A percentile compares a stretch with the other conserved stretches of the same genome.
These are phyloP conservation scores for Nakaseomyces kungkrabaensis DNA, from an alignment of 1,139 yeast species.

Conservation along the genomic window DNA sequence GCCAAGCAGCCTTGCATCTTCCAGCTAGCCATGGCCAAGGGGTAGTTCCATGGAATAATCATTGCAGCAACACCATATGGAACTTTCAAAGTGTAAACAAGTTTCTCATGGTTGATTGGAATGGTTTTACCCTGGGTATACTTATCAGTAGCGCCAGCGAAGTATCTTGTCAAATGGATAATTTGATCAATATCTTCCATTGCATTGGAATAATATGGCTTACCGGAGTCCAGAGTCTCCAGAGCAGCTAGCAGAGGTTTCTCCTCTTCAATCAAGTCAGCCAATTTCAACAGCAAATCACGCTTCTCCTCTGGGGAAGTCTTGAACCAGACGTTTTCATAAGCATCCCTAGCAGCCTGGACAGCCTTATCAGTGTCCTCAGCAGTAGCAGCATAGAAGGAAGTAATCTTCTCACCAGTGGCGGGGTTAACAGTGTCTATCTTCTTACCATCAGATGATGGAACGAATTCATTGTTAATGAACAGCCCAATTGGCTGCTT, in stretches of 20 bases:
- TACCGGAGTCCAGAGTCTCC: constrained; percentile 60
- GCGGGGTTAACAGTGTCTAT: constrained; percentile 55
- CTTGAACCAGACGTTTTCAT: constrained; percentile 42
- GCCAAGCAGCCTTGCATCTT: constrained; percentile 62
- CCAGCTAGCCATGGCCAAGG: constrained; percentile 63
- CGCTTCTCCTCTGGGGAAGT: constrained; percentile 42
- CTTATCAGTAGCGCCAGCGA: constrained; percentile 87
- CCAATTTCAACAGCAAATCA: constrained; percentile 39
- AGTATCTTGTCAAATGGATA: constrained; percentile 52
- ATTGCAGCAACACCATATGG: constrained; percentile 77
- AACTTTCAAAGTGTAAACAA: constrained; percentile 72
- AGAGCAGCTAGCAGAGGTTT: constrained; percentile 42
- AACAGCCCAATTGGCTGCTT: constrained; percentile 56
- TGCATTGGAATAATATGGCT: constrained; percentile 46
- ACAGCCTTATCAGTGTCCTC: constrained; percentile 75
- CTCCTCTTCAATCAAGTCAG: constrained; percentile 42
- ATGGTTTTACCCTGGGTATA: constrained; percentile 60
- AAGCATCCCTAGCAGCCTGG: constrained; percentile 59
- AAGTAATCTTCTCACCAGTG: constrained; percentile 56
- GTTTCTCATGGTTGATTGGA: constrained; percentile 51
- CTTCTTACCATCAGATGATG: constrained; percentile 41
- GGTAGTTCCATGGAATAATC: constrained; percentile 71
- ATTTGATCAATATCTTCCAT: constrained; percentile 52
- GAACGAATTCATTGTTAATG: constrained; percentile 50
- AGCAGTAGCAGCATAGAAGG: constrained; percentile 56